Base-by-base conservation (phyloP, 2,329 filamentous ascomycete genomes). In the Talaromyces marneffei region DNA sequence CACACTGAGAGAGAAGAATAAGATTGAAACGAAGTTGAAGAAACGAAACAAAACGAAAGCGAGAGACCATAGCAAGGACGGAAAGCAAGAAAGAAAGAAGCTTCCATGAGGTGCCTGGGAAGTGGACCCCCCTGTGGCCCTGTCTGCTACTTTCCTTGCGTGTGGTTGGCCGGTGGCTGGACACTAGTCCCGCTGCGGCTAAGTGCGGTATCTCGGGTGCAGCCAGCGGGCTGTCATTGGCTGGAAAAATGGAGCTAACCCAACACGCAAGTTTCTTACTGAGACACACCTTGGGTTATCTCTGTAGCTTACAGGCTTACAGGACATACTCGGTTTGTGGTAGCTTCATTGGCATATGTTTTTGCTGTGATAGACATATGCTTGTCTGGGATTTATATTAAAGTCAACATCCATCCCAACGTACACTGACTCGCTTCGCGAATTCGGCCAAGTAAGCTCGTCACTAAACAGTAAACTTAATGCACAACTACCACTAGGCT, bases 71-170 rank as follows among this genome's bases (percentile, higher is more conserved):
- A 18, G 33, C n/a, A 50, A 23, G 12, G 25, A 52, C 44, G 27
- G 35, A 31, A 39, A 59, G 42, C 14, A 40, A 39, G 33, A 29
- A 35, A 57, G 20, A 54, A 4, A 35, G 31, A 40, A 55, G 52
- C 52, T 55, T 55, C n/a, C 33, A 25, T 56, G 50, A 54, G 50
- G 59, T 52, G 59, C 52, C 59, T 61, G 59, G 40, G 27, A 52
- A 20, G 40, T 48, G 35, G 52, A 27, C n/a, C n/a, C n/a, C n/a
- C n/a, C n/a, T n/a, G n/a, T n/a, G 40, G 16, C 35, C 12, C n/a
- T 23, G 20, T 6, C 48, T 29, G 42, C 31, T 40, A 23, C 46
- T 25, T 42, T n/a, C 2, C 23, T n/a, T 1, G 35, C 16, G 0
- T 29, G 7, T 53, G 33, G 18, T 59, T 59, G 57, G 57, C 46